phyloP scores from a whole-genome alignment of 2,329 filamentous ascomycete species.

The Teratosphaeria pseudoeucalypti region DNA sequence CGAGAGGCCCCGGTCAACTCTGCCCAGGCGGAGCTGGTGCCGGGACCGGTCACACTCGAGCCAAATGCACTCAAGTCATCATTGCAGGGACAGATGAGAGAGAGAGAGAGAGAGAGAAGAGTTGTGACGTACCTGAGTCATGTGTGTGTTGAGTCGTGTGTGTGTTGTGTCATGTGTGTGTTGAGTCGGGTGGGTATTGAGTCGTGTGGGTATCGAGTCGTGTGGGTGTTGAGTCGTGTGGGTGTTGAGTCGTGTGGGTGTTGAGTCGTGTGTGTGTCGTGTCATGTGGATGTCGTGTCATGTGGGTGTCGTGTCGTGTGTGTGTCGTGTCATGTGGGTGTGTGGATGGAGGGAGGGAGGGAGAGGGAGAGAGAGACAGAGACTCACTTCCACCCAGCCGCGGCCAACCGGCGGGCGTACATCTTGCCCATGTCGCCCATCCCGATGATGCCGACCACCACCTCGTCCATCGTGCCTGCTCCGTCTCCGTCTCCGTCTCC shows the following conservation, averaged over 20 bases:
- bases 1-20: slow-evolving; percentile 40
- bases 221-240: too few species aligned
- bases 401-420: slow-evolving; percentile 82
- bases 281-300: too few species aligned
- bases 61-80: slow-evolving; percentile 99
- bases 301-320: too few species aligned
- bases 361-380: neutral
- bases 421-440: slow-evolving; percentile 99
- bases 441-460: slow-evolving; percentile 85
- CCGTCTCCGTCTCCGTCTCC: neutral
- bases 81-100: slow-evolving; percentile 42
- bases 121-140: too few species aligned
- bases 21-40: slow-evolving; percentile 64
- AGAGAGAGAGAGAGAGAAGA: too few species aligned
- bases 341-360: slow-evolving; percentile 7
- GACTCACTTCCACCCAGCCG: slow-evolving; percentile 90
- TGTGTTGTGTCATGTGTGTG: too few species aligned
- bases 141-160: too few species aligned
- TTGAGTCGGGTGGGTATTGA: too few species aligned
- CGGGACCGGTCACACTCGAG: slow-evolving; percentile 78
- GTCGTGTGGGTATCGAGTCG: too few species aligned
- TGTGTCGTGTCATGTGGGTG: too few species aligned
- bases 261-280: too few species aligned
- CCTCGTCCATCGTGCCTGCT: slow-evolving; percentile 48
- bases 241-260: too few species aligned